These are phyloP conservation scores for Backusella macrospora DNA, from an alignment of 192 early-diverging fungal species.

Conservation along the genomic window DNA sequence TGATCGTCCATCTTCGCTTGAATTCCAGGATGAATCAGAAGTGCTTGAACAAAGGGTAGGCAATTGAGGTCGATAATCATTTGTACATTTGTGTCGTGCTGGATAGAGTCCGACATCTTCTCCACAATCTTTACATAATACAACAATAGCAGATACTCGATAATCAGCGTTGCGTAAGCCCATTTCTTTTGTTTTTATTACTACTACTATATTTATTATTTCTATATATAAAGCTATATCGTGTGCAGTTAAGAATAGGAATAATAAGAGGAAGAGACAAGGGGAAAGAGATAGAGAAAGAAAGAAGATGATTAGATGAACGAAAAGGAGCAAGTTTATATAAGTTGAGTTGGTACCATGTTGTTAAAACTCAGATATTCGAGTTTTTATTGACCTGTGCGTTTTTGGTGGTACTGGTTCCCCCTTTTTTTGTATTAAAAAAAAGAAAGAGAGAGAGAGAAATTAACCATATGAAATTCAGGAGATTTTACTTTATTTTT, in stretches of 20 bases:
- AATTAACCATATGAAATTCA: slow-evolving; percentile 4
- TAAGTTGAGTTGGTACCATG: background rate
- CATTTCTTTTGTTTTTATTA: slow-evolving; percentile 22
- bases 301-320: background rate
- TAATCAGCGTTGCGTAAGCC: slow-evolving; percentile 48
- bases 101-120: slow-evolving; percentile 66
- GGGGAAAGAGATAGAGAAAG: background rate
- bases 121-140: slow-evolving; percentile 64
- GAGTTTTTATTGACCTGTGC: background rate
- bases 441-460: background rate
- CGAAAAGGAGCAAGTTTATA: background rate
- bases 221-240: too few species aligned
- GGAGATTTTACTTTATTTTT: background rate
- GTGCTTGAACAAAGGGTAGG: slow-evolving; percentile 12
- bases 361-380: slow-evolving; percentile 8
- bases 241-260: too few species aligned
- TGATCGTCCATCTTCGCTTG: background rate
- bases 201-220: too few species aligned
- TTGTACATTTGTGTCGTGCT: slow-evolving; percentile 51
- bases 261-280: too few species aligned
- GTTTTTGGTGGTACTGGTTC: background rate
- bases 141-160: slow-evolving; percentile 55
- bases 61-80: slow-evolving; percentile 23
- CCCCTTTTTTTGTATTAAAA: background rate
- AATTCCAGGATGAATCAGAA: background rate